phyloP scores from a whole-genome alignment of 2,329 filamentous ascomycete genomes.

The Hypoxylon sp. region DNA sequence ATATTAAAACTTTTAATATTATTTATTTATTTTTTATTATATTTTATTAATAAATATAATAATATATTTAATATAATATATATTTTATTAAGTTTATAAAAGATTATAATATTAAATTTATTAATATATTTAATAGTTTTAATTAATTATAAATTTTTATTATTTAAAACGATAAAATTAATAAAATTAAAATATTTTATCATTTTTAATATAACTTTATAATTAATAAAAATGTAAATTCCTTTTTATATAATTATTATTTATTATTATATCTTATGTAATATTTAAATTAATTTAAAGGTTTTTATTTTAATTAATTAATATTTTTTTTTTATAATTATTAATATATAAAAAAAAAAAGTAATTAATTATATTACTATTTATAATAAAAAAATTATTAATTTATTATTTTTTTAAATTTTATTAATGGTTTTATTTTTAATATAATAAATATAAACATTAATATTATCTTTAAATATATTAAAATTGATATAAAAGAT shows the following conservation, averaged over 20 bases:
- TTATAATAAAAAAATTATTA: neutral
- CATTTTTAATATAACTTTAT: conserved; percentile 16
- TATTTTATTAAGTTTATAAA: conserved; percentile 12
- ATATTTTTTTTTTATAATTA: neutral
- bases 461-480: no score
- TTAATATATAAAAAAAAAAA: conserved; percentile 8
- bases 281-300: conserved; percentile 3
- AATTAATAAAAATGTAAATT: conserved; percentile 10
- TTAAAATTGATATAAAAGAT: neutral
- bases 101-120: conserved; percentile 14
- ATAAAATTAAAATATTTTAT: conserved; percentile 6
- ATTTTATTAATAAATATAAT: conserved; percentile 5
- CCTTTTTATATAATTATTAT: neutral
- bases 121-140: conserved; percentile 17
- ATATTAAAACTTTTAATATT: neutral
- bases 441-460: neutral
- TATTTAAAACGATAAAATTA: conserved; percentile 13
- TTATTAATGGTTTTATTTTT: neutral
- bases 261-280: conserved; percentile 4
- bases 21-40: no score
- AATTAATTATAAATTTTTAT: conserved; percentile 18
- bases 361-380: neutral
- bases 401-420: neutral
- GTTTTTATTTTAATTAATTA: conserved; percentile 11
- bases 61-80: conserved; percentile 13